Evolutionary conservation across 2,329 filamentous ascomycete genomes (phyloP), one percentile per base, ranked within the genome.

Genomic region (Escovopsis sp.): DNA sequence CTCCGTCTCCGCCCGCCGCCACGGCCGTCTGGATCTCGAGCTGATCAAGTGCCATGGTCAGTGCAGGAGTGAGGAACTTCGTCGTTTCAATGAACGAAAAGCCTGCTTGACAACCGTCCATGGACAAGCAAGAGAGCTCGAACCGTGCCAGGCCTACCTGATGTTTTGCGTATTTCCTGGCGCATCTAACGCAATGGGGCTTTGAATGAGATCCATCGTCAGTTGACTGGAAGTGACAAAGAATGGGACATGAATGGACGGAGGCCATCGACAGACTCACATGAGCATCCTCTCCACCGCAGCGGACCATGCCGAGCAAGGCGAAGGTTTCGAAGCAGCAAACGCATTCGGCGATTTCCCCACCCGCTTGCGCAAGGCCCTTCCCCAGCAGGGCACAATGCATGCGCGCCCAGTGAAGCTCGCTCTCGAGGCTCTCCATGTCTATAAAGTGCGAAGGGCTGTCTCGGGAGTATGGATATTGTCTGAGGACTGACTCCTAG

Each of bases 311-410:
- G 33, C 75, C 68, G 44, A 82, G 81, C 31, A 74, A 54, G 2
- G 80, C 66, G 34, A 65, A 63, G 4, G 85, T 75, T 6, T 64
- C 62, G 47, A 70, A 90, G 54, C 85, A 93, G 48, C 81, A 85
- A 30, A 66, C 68, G 45, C 79, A 92, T 44, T 88, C 81, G 10
- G 63, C 54, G 28, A 78, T 60, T 14, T 68, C 63, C 1, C 75
- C 72, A 4, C 10, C 21, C 10, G 21, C 6, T 23, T 60, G 55
- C n/a, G n/a, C n/a, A 2, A 47, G 56, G 41, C 10, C 21, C 21
- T 23, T 23, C 21, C 10, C 34, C 21, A 16, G 21, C 13, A 7
- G 38, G 29, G 18, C 35, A 23, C 21, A 23, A 3, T 6, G 6
- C 10, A 23, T 29, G 7, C 15, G 27, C 27, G 27, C 15, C 27